Evolutionary conservation across 257 asterid genomes (phyloP), one percentile per base, ranked within the genome.

Genomic region (Nyctanthes arbortristis): DNA sequence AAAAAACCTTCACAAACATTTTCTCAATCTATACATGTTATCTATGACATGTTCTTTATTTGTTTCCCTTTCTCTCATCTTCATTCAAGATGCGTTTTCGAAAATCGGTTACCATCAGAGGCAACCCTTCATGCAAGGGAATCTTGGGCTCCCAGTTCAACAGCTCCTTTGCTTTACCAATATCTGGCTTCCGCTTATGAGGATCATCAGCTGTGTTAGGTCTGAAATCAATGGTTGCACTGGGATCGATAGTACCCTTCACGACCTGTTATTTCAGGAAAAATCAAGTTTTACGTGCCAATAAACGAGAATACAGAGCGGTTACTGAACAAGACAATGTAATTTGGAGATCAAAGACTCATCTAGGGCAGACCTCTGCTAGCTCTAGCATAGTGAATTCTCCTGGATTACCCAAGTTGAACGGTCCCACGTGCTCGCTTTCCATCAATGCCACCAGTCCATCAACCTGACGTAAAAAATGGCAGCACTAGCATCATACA

Each of bases 131-230:
- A 22, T 83, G 74, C 65, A 94, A 83, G 28, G 98, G 75, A 40
- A 94, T 74, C 76, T 82, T 89, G 7, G 99, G 99, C 85, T 91
- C 98, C 99, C 99, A 94, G 74, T 94, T 86, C 61, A 94, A 88
- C 52, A 89, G 88, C 43, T 89, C 95, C 81, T 88, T 94, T 34
- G 99, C 99, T 78, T 92, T 91, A 80, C 74, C 80, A 16, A 94
- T 94, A 73, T 94, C 98, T 12, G 99, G 99, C 71, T 94, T 94
- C 76, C 99, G 86, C 84, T 91, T 91, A 70, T 94, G 99, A 74
- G 99, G 99, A 78, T 89, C 99, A 65, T 94, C 98, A 29, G 93
- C 99, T 4, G 99, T 94, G 88, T 94, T 94, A 5, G 89, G 83
- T 79, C 68, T 91, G 82, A 88, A 92, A 67, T 82, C 97, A 13